phyloP scores from a whole-genome alignment of 805 yeast species.

The Spathaspora sp. region DNA sequence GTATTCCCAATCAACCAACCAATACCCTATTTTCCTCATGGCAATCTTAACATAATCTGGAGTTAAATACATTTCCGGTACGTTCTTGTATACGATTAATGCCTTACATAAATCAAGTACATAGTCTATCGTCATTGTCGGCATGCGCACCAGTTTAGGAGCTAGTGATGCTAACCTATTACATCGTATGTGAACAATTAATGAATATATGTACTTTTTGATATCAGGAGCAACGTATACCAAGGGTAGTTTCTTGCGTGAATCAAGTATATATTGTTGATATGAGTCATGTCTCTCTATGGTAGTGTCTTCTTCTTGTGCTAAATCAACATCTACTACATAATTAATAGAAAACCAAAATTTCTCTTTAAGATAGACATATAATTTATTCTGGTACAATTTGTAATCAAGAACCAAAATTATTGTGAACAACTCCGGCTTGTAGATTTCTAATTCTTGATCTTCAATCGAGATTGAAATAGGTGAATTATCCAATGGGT shows the following conservation, averaged over 20 bases:
- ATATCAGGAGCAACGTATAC: slow-evolving; percentile 34
- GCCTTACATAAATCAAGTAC: slow-evolving; percentile 25
- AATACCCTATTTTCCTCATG: slow-evolving; percentile 35
- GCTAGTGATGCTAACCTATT: slow-evolving; percentile 39
- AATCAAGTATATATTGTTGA: slow-evolving; percentile 1
- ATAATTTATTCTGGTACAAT: slow-evolving; percentile 6
- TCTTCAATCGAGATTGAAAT: slow-evolving; percentile 4
- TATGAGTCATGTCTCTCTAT: background rate
- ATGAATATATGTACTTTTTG: slow-evolving; percentile 32
- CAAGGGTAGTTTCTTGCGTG: slow-evolving; percentile 7
- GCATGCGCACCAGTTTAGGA: slow-evolving; percentile 30
- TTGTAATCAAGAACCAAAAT: slow-evolving; percentile 13
- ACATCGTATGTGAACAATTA: slow-evolving; percentile 32
- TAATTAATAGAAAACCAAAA: slow-evolving; percentile 24
- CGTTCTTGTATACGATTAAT: slow-evolving; percentile 19
- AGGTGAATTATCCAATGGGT: slow-evolving; percentile 4
- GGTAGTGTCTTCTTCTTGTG: background rate
- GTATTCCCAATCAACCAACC: slow-evolving; percentile 43
- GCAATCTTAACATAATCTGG: slow-evolving; percentile 38
- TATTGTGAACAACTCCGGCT: slow-evolving; percentile 14
- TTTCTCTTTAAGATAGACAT: slow-evolving; percentile 19
- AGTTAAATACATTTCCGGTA: slow-evolving; percentile 24
- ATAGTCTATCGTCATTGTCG: slow-evolving; percentile 27
- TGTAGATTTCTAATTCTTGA: slow-evolving; percentile 6
- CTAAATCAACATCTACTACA: background rate